These are phyloP conservation scores for Camillea tinctor DNA, from an alignment of 2,329 filamentous ascomycete species.

Conservation along the genomic window DNA sequence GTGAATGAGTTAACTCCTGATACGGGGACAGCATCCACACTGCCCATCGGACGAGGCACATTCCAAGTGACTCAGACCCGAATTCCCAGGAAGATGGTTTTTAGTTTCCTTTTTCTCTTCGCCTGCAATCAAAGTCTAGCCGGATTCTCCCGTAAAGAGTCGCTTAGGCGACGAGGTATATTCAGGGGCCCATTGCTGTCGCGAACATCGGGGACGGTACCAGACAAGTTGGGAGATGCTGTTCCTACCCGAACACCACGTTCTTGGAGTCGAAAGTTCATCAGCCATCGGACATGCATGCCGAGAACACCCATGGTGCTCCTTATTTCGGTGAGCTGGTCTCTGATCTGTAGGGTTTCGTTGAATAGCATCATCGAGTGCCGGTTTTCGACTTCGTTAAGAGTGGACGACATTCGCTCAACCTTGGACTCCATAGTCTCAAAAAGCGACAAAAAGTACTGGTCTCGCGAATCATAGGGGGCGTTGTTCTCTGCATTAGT, in stretches of 20 bases:
- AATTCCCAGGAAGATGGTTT: neutral
- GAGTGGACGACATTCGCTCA: conserved; percentile 54
- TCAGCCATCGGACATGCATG: conserved; percentile 60
- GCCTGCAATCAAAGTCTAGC: conserved; percentile 25
- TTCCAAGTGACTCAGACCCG: neutral
- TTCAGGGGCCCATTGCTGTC: conserved; percentile 23
- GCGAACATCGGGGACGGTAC: conserved; percentile 24
- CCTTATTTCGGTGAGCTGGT: conserved; percentile 59
- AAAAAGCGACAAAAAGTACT: conserved; percentile 45
- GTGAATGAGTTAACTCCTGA: no score
- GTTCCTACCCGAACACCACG: conserved; percentile 33
- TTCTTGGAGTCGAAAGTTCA: conserved; percentile 52
- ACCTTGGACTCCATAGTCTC: conserved; percentile 55
- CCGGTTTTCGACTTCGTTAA: conserved; percentile 58
- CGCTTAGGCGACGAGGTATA: conserved; percentile 30
- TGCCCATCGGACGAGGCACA: neutral
- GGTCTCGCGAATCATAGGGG: conserved; percentile 40
- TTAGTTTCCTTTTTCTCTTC: no score
- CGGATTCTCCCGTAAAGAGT: conserved; percentile 31
- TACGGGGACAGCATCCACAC: no score
- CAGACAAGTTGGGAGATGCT: conserved; percentile 20
- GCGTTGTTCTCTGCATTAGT: conserved; percentile 24
- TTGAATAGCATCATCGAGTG: conserved; percentile 62
- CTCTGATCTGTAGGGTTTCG: conserved; percentile 60
- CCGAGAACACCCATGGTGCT: conserved; percentile 57